Conservation (phyloP, 768 basidiomycete genomes). For the Galerina marginata region DNA sequence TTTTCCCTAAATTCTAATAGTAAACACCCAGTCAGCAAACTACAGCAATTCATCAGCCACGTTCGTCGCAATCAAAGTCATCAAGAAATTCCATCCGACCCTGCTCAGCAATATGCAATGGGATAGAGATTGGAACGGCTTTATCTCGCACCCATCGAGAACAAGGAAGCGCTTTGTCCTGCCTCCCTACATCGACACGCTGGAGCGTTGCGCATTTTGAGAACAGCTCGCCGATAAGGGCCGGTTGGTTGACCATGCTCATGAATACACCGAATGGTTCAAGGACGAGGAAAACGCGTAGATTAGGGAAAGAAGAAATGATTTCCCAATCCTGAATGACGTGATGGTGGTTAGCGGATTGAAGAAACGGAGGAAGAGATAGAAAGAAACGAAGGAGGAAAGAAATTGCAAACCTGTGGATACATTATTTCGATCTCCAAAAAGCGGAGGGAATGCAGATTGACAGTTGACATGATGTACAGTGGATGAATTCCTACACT, state of each 20-base stretch:
- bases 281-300: neutral
- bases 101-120: neutral
- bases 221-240: neutral
- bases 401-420: neutral
- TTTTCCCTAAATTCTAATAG: too few species aligned
- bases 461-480: neutral
- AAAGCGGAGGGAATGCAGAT: neutral
- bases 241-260: neutral
- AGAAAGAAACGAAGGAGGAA: neutral
- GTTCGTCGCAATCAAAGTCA: neutral
- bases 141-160: neutral
- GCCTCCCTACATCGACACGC: neutral
- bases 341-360: too few species aligned
- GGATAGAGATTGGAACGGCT: neutral
- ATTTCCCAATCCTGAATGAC: neutral
- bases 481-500: neutral
- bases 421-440: neutral
- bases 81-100: neutral
- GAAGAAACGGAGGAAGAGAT: too few species aligned
- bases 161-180: neutral
- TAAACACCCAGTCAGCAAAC: too few species aligned
- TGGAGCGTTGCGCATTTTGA: neutral
- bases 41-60: too few species aligned
- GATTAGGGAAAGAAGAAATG: neutral
- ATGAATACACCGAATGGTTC: neutral